phyloP scores from a whole-genome alignment of 2,329 filamentous ascomycete species.

The Neophaeococcomyces aloes region DNA sequence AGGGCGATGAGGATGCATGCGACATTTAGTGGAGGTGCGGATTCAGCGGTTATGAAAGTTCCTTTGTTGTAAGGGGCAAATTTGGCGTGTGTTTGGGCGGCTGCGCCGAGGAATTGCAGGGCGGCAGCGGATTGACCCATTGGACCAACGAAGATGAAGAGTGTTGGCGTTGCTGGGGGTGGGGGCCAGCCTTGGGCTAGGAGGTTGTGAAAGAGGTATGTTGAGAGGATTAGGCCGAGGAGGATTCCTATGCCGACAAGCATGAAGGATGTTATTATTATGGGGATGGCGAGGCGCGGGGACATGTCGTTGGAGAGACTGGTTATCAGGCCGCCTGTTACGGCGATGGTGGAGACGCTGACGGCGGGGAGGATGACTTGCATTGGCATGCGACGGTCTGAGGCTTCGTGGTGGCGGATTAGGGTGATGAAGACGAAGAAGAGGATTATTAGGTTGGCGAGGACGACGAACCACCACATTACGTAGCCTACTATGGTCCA shows the following conservation, averaged over 20 bases:
- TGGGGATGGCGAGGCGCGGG: constrained; percentile 27
- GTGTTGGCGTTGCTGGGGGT: constrained; percentile 23
- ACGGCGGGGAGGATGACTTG: constrained; percentile 24
- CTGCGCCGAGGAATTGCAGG: constrained; percentile 29
- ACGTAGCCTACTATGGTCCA: constrained; percentile 27
- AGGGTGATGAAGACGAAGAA: constrained; percentile 25
- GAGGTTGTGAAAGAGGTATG: constrained; percentile 16
- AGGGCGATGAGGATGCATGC: constrained; percentile 31
- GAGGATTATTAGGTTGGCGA: constrained; percentile 21
- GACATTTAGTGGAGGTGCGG: constrained; percentile 25
- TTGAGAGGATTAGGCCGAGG: constrained; percentile 28
- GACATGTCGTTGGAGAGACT: constrained; percentile 11
- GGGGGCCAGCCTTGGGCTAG: constrained; percentile 17
- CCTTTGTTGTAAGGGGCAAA: constrained; percentile 29
- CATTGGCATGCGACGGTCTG: constrained; percentile 29
- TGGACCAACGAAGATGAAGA: constrained; percentile 34
- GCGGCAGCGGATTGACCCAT: constrained; percentile 27
- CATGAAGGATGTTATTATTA: constrained; percentile 32
- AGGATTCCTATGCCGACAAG: constrained; percentile 29
- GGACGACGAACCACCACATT: constrained; percentile 34
- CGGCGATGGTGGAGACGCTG: constrained; percentile 15
- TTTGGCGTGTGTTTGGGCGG: constrained; percentile 22
- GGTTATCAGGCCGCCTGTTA: constrained; percentile 12
- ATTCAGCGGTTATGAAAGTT: constrained; percentile 26
- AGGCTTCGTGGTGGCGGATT: constrained; percentile 28